Percentiles rank a stretch among this genome's conserved stretches.
These are phyloP conservation scores for Boletus tomentosulus DNA, from an alignment of 768 basidiomycete genomes.

Conservation along the genomic window DNA sequence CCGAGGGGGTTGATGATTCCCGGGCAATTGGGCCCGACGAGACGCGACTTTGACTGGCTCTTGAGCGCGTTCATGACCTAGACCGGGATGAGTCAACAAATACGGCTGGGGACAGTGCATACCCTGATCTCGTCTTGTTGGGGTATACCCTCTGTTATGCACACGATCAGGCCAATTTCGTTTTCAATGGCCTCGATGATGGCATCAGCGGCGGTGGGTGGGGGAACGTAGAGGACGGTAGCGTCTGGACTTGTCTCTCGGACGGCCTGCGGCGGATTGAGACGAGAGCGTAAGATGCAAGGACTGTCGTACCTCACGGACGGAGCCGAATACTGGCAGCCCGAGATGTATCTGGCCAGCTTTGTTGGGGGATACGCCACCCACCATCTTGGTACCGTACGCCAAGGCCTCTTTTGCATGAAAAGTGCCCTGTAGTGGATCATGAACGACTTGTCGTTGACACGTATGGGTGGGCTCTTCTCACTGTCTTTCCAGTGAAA, in stretches of 20 bases:
- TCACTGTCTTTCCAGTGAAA: constrained; percentile 94
- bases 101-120: constrained; percentile 18
- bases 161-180: constrained; percentile 96
- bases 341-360: constrained; percentile 95
- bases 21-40: constrained; percentile 98
- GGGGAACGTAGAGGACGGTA: constrained; percentile 95
- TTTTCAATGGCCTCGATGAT: constrained; percentile 99
- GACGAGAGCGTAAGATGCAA: background rate
- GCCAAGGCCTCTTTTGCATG: constrained; percentile 90
- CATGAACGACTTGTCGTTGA: constrained; percentile 3
- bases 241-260: constrained; percentile 85
- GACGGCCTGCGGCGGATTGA: constrained; percentile 61
- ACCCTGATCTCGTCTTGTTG: constrained; percentile 95
- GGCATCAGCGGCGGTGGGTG: constrained; percentile 92
- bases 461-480: constrained; percentile 14
- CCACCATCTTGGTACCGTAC: constrained; percentile 97
- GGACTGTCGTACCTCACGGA: constrained; percentile 66
- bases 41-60: constrained; percentile 88
- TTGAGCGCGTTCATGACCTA: constrained; percentile 93
- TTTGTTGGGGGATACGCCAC: constrained; percentile 95
- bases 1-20: constrained; percentile 96
- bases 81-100: background rate
- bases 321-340: constrained; percentile 88
- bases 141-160: constrained; percentile 98
- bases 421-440: constrained; percentile 76